Percentiles rank a stretch among this genome's conserved stretches.
These are phyloP conservation scores for Microthlaspi erraticum DNA, from an alignment of 345 rosid species.

Conservation along the genomic window DNA sequence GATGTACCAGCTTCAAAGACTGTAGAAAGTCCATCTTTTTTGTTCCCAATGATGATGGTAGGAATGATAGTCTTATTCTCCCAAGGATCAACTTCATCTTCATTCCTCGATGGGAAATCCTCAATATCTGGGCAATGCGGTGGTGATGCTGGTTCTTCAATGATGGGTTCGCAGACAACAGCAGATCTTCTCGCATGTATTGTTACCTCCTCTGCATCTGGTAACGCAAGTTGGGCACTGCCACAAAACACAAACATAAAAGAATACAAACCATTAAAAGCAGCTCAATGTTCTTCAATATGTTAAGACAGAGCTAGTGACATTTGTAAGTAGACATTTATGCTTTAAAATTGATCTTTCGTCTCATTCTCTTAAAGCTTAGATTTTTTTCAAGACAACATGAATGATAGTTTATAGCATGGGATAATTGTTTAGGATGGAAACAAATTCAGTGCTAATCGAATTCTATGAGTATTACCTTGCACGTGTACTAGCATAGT, in stretches of 20 bases:
- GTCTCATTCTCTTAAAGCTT: too few species aligned
- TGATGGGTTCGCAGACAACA: conserved; percentile 61
- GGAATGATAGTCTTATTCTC: conserved; percentile 64
- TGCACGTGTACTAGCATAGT: conserved; percentile 89
- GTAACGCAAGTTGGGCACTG: too few species aligned
- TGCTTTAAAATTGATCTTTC: too few species aligned
- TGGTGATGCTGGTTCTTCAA: conserved; percentile 80
- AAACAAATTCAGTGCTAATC: too few species aligned
- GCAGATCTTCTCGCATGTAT: conserved; percentile 41
- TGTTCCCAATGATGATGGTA: conserved; percentile 51
- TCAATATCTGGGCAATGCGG: conserved; percentile 63
- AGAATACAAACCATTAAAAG: too few species aligned
- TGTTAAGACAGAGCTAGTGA: too few species aligned
- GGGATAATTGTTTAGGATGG: too few species aligned
- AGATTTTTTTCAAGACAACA: too few species aligned
- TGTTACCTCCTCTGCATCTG: conserved; percentile 46
- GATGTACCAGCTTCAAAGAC: conserved; percentile 55
- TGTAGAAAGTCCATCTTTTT: conserved; percentile 20
- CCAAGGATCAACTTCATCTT: conserved; percentile 53
- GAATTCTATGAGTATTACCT: conserved; percentile 35
- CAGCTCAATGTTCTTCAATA: too few species aligned
- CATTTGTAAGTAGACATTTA: too few species aligned
- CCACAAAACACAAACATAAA: too few species aligned
- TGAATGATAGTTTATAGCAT: too few species aligned
- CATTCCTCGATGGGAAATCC: conserved; percentile 56